Evolutionary conservation across 2,329 filamentous ascomycete species (phyloP), one percentile per base, ranked within the genome.

Genomic region (Plectosphaerella cucumerina): DNA sequence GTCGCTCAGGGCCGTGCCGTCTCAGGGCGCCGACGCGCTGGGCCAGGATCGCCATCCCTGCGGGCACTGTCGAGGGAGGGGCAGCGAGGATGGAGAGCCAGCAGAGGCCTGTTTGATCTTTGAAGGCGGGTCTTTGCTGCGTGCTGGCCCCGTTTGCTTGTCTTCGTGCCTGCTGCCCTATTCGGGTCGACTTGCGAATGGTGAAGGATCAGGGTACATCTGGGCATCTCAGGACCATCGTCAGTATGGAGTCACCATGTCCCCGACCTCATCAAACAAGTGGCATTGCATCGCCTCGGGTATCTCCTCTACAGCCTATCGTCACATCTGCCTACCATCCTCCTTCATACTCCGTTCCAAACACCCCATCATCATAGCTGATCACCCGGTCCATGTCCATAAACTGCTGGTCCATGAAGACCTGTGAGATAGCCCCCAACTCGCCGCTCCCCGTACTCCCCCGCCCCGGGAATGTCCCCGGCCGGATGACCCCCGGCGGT

Each of bases 381-480:
- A 61, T 61, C 10, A 61, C 52, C 11, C 59, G 43, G 35, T 61
- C 58, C 50, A 59, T 49, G 10, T 56, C 53, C 41, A 57, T 46
- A 18, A 59, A 59, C 20, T 53, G 44, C 41, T 57, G 53, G 31
- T 59, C 53, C 18, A 58, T 50, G 1, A 56, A 43, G 31, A 53
- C 45, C 44, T 56, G 58, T 1, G 58, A 58, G 6, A 63, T 62
- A 17, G 41, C 53, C 5, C 56, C 55, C 22, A 61, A 47, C n/a
- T 62, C 60, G 11, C 57, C 61, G 4, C 23, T 48, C 14, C 47
- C 45, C 5, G 35, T 39, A 11, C 41, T 44, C 22, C 18, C 15
- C 26, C 35, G 18, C 8, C 48, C 26, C 17, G 18, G 51, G 34
- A 22, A 42, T 5, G 39, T 15, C 15, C 35, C 39, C 17, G 39